Conservation (phyloP, 2,329 filamentous ascomycete species). For the Eutypa lata region DNA sequence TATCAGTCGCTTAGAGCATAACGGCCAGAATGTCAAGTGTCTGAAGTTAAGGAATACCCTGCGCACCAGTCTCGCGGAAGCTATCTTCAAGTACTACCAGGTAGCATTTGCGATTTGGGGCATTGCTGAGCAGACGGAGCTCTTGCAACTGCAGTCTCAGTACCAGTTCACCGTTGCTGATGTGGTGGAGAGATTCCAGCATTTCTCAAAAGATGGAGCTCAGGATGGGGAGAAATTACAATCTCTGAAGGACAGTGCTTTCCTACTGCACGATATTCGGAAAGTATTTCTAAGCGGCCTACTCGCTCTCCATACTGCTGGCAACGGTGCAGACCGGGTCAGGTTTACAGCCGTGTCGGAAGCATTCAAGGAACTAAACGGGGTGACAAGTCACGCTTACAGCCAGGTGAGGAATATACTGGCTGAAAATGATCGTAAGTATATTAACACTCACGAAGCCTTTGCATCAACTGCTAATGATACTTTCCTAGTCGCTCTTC, state of each 20-base stretch:
- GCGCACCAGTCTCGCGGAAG: constrained; percentile 63
- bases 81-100: constrained; percentile 70
- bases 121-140: constrained; percentile 73
- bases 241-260: constrained; percentile 75
- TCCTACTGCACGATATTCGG: constrained; percentile 74
- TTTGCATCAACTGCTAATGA: constrained; percentile 4
- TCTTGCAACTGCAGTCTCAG: constrained; percentile 91
- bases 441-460: background rate
- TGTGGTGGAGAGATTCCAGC: constrained; percentile 65
- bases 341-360: constrained; percentile 79
- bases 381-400: constrained; percentile 59
- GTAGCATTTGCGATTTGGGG: constrained; percentile 66
- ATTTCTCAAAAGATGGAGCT: constrained; percentile 62
- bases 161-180: constrained; percentile 76
- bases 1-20: constrained; percentile 87
- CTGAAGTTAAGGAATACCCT: constrained; percentile 75
- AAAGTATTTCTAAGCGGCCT: constrained; percentile 88
- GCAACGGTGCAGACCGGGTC: constrained; percentile 70
- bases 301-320: constrained; percentile 79
- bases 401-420: constrained; percentile 67
- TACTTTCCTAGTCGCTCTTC: constrained; percentile 40
- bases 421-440: constrained; percentile 75
- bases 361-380: constrained; percentile 65
- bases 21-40: constrained; percentile 75
- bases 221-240: constrained; percentile 78